phyloP scores from a whole-genome alignment of 768 basidiomycete species.

The Gymnopilus dilepis region DNA sequence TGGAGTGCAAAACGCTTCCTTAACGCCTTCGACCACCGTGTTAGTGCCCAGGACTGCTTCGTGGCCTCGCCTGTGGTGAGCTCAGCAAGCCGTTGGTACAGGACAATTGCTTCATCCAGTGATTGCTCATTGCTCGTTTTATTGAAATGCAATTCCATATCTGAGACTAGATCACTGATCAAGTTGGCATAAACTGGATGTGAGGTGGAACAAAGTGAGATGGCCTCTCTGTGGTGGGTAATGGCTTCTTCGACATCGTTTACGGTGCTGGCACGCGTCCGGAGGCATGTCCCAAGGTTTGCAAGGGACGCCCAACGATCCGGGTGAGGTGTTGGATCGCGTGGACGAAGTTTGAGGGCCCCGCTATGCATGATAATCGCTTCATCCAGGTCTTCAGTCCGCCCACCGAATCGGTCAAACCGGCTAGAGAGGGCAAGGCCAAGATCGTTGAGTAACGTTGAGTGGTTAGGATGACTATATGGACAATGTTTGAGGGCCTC shows the following conservation, averaged over 20 bases:
- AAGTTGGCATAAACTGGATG: not conserved
- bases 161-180: not conserved
- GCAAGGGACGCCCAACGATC: not conserved
- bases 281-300: conserved; percentile 9
- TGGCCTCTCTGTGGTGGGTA: not conserved
- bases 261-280: not conserved
- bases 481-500: not conserved
- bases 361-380: conserved; percentile 7
- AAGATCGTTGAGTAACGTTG: not conserved
- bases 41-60: no score
- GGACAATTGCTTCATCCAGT: not conserved
- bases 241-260: conserved; percentile 12
- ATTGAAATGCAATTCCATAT: no score
- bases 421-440: not conserved
- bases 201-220: not conserved
- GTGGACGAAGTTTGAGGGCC: conserved; percentile 2
- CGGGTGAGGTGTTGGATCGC: conserved; percentile 3
- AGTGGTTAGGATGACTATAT: not conserved
- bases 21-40: no score
- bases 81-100: no score
- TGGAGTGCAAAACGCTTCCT: no score
- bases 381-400: not conserved
- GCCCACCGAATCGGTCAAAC: not conserved
- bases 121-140: no score
- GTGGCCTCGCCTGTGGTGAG: no score